These are phyloP conservation scores for Dioszegia hungarica DNA, from an alignment of 768 basidiomycete species.

Conservation along the genomic window DNA sequence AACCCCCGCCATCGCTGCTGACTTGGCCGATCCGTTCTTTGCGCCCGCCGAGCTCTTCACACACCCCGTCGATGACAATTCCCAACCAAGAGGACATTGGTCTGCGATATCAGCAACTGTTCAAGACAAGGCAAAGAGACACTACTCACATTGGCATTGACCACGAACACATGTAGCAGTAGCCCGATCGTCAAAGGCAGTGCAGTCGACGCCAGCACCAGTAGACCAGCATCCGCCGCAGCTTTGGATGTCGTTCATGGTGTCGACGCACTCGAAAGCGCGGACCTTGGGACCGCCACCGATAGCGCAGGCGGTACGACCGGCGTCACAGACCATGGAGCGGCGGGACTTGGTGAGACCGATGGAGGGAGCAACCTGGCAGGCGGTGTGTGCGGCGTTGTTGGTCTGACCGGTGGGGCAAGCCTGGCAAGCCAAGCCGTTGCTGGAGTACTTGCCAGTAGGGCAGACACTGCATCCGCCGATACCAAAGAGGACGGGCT, in stretches of 20 bases:
- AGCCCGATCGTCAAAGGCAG: constrained; percentile 4
- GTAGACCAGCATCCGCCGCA: constrained; percentile 7
- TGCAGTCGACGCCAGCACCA: constrained; percentile 4
- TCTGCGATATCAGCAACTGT: neutral
- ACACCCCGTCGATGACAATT: constrained; percentile 1
- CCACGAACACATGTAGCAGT: constrained; percentile 2
- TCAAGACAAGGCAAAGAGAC: neutral
- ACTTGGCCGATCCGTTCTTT: neutral
- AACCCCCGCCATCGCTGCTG: neutral
- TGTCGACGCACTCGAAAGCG: constrained; percentile 9
- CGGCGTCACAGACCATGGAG: neutral
- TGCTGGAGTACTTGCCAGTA: neutral
- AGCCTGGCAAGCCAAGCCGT: neutral
- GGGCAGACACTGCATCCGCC: neutral
- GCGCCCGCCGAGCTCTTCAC: neutral
- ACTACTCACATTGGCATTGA: constrained; percentile 1
- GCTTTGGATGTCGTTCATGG: constrained; percentile 5
- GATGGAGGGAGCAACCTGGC: neutral
- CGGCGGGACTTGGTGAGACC: neutral
- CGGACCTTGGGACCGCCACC: neutral
- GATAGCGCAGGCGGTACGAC: constrained; percentile 6
- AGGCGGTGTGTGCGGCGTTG: constrained; percentile 2
- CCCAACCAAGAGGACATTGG: constrained; percentile 2
- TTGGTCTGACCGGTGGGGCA: neutral
- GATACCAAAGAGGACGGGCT: neutral